Evolutionary conservation across 2,329 filamentous ascomycete genomes (phyloP), one percentile per base, ranked within the genome.

Genomic region (Verticillium dahliae): DNA sequence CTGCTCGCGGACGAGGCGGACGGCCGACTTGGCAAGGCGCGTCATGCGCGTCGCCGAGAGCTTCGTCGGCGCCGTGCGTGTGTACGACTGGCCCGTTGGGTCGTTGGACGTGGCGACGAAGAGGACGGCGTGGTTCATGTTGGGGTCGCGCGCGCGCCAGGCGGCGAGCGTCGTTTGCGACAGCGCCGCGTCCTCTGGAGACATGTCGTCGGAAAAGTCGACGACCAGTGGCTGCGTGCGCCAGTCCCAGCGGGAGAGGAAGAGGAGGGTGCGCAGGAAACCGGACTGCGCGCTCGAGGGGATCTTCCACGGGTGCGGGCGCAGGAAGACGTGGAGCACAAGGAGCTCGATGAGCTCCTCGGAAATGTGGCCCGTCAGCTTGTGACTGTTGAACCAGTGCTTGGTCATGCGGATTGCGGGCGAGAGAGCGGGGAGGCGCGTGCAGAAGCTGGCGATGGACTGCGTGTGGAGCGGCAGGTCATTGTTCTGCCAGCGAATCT

Each of bases 211-310:
- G 11, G 86, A 83, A 33, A 91, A 83, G 72, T 97, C 92, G 33
- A 97, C 81, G 38, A 97, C 81, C 37, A 98, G 80, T 1, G 95
- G 90, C 60, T 92, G 88, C 7, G 87, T 81, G 34, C 90, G 86
- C 95, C 95, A 99, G 72, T 98, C 92, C 92, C 95, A 99, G 52
- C 87, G 83, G 1, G 92, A 86, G 14, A 99, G 80, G 73, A 94
- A 90, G 37, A 88, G 79, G 1, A 99, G 79, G 1, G 91, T 90
- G 27, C 93, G 87, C 34, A 96, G 76, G 71, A 99, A 94, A 4
- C 91, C 95, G 0, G 89, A 89, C 68, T 87, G 87, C 10, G 89
- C 81, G 67, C 89, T 94, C 0, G 90, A 89, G 0, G 96, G 94
- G 0, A 84, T 78, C 41, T 84, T 78, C 89, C 91, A 97, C 0